phyloP scores from a whole-genome alignment of 163 green algal genomes.

The Volvox carteri region DNA sequence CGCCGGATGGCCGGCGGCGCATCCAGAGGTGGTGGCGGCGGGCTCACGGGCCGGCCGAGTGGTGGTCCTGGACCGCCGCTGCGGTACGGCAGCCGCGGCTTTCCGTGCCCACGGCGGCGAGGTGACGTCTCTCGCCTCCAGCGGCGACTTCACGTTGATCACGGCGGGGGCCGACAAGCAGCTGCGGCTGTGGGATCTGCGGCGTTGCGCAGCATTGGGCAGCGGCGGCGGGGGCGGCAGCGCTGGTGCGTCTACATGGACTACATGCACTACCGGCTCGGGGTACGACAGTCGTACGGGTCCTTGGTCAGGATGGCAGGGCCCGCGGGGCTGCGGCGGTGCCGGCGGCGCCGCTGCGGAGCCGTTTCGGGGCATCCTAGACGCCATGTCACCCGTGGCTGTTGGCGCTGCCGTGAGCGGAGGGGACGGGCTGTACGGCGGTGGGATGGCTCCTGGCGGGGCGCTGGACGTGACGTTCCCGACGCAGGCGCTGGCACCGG shows the following conservation, averaged over 20 bases:
- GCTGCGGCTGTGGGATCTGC: slow-evolving; percentile 16
- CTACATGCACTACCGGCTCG: background rate
- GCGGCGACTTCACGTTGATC: background rate
- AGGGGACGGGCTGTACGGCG: slow-evolving; percentile 3
- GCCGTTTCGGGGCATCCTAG: background rate
- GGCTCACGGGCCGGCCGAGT: slow-evolving; percentile 23
- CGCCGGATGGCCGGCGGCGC: background rate
- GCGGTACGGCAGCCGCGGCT: slow-evolving; percentile 2
- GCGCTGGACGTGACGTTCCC: background rate
- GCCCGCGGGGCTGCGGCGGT: slow-evolving; percentile 3
- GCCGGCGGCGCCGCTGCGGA: background rate
- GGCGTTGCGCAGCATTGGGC: background rate
- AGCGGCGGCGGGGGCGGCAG: background rate
- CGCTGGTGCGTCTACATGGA: background rate
- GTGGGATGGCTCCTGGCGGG: too few species aligned
- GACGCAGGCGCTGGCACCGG: background rate
- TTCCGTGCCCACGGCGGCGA: slow-evolving; percentile 6
- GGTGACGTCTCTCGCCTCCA: slow-evolving; percentile 22
- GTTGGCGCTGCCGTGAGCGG: background rate
- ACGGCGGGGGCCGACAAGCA: background rate
- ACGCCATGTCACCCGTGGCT: slow-evolving; percentile 42
- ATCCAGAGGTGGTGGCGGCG: slow-evolving; percentile 24
- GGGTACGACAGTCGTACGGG: slow-evolving; percentile 34
- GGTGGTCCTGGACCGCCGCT: slow-evolving; percentile 39
- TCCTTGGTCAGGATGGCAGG: slow-evolving; percentile 36